These are phyloP conservation scores for Lodderomyces metapsilosis DNA, from an alignment of 1,139 yeast genomes.

Conservation along the genomic window DNA sequence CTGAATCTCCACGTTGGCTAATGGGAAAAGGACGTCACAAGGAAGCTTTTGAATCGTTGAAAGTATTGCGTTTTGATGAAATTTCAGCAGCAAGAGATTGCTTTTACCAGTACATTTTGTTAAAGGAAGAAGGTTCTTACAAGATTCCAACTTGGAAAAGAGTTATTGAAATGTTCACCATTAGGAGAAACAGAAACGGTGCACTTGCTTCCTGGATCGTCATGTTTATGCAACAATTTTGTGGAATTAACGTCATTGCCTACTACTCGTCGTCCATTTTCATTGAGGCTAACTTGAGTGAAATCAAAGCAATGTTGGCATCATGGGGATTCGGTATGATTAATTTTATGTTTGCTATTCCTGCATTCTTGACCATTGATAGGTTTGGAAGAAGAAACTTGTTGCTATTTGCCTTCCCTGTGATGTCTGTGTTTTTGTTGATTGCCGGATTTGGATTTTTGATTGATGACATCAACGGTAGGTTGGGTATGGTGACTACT, in stretches of 20 bases:
- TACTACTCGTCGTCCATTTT: constrained; percentile 77
- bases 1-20: constrained; percentile 80
- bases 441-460: constrained; percentile 78
- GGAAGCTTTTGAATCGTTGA: constrained; percentile 58
- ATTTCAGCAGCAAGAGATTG: constrained; percentile 74
- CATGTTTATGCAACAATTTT: constrained; percentile 90
- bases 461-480: constrained; percentile 37
- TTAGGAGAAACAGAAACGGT: constrained; percentile 83
- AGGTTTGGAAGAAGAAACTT: constrained; percentile 73
- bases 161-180: constrained; percentile 55
- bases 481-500: constrained; percentile 57
- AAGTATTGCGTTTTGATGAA: constrained; percentile 46
- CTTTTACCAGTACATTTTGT: constrained; percentile 68
- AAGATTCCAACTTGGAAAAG: constrained; percentile 52
- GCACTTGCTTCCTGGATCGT: constrained; percentile 77
- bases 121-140: constrained; percentile 64
- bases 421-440: constrained; percentile 64
- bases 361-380: constrained; percentile 82
- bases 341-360: constrained; percentile 77
- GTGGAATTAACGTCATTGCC: constrained; percentile 89
- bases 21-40: constrained; percentile 61
- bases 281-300: constrained; percentile 61
- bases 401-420: constrained; percentile 71
- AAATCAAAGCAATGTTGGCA: constrained; percentile 64
- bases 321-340: constrained; percentile 87